Conservation (phyloP, 306 rosid genomes). For the Cicer yamashitae region DNA sequence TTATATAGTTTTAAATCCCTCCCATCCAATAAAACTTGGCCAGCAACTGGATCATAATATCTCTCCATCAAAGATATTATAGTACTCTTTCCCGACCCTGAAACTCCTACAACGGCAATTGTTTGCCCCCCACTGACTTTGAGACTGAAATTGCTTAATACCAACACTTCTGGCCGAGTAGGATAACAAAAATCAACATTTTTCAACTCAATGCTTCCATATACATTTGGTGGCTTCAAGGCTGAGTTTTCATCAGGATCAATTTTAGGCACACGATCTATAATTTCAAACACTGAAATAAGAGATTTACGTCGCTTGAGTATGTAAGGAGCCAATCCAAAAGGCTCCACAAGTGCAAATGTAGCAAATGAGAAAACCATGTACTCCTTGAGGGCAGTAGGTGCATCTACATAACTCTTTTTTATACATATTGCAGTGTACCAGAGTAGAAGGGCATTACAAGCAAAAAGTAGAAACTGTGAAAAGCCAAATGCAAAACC, state of each 20-base stretch:
- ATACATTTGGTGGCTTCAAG: conserved; percentile 91
- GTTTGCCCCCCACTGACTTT: conserved; percentile 97
- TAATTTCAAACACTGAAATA: conserved; percentile 94
- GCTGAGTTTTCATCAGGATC: conserved; percentile 94
- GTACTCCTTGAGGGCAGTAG: conserved; percentile 89
- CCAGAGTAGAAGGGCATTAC: conserved; percentile 99
- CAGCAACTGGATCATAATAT: conserved; percentile 97
- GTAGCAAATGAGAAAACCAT: conserved; percentile 99
- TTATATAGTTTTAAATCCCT: conserved; percentile 89
- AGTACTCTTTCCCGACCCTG: conserved; percentile 98
- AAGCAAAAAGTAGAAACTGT: conserved; percentile 96
- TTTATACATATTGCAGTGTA: conserved; percentile 75
- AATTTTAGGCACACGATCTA: conserved; percentile 92
- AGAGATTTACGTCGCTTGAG: conserved; percentile 99
- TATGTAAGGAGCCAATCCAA: conserved; percentile 99
- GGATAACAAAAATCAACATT: conserved; percentile 95
- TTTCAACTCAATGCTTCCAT: conserved; percentile 95
- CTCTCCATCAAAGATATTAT: conserved; percentile 96
- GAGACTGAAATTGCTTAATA: conserved; percentile 92
- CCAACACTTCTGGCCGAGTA: conserved; percentile 94
- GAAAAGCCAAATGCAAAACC: conserved; percentile 98
- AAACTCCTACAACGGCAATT: conserved; percentile 96
- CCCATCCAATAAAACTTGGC: conserved; percentile 93
- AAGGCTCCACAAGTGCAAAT: conserved; percentile 98
- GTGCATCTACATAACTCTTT: conserved; percentile 45